Evolutionary conservation across 2,329 filamentous ascomycete species (phyloP), one percentile per base, ranked within the genome.

Genomic region (Hypocreales sp.): DNA sequence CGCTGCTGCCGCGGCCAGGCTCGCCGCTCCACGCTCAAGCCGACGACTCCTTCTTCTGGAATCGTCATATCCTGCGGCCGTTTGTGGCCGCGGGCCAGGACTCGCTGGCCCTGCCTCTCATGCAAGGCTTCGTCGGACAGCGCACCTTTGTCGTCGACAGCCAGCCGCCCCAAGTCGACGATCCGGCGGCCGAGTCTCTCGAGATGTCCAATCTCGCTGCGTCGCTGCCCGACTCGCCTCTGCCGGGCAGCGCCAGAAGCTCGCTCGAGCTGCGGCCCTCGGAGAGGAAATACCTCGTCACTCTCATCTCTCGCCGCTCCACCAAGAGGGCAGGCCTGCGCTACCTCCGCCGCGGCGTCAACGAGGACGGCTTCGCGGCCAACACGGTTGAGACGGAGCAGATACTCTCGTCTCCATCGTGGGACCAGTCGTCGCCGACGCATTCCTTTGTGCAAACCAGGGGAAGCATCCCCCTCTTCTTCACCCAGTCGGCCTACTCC

Each of bases 311-410:
- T n/a, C 71, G 90, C 28, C 69, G 90, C 17, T 93, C 84, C 1
- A 71, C 78, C 14, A 80, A 87, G 41, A 70, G 90, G 22, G 84
- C 87, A 13, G 90, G 90, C 3, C 57, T 95, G 16, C 72, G 90
- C 29, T 98, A 98, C 51, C 62, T 94, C 4, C 77, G 90, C 8
- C 75, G 90, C 15, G 90, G 90, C 6, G 71, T 93, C 14, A 84
- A 98, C 40, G 84, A 95, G 32, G 72, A 86, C 32, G 90, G 90
- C 0, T 75, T 80, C 40, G 74, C 79, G 5, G 90, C 90, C 12
- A 98, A 98, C 44, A 75, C 66, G 16, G 87, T 95, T 13, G 90
- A 98, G 55, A 93, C 87, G 0, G 90, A 98, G 47, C 90, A 98
- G 50, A 78, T 98, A 8, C 61, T 98, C 3, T 90, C 82, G 0